Evolutionary conservation across 768 basidiomycete species (phyloP).

Genomic region (Collybia sp.): DNA sequence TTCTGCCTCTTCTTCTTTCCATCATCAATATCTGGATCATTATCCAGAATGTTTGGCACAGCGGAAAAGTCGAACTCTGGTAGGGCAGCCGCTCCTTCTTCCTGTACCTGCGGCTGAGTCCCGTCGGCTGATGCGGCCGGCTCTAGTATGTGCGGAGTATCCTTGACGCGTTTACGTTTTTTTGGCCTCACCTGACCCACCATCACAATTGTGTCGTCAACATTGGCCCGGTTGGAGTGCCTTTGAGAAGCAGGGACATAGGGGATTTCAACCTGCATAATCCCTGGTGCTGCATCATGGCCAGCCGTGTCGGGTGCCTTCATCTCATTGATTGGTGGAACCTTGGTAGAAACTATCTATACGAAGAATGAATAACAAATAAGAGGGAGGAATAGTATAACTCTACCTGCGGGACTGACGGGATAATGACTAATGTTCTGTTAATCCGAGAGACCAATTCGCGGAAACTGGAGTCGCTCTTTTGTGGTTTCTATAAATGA

Average conservation of each 20-base stretch:
- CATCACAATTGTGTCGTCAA: conserved; percentile 59
- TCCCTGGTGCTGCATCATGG: conserved; percentile 20
- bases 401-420: conserved; percentile 42
- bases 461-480: conserved; percentile 31
- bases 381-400: background rate
- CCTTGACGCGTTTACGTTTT: conserved; percentile 57
- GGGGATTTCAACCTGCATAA: conserved; percentile 64
- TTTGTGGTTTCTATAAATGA: no score
- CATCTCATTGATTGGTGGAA: conserved; percentile 5
- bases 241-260: conserved; percentile 64
- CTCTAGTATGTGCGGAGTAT: conserved; percentile 8
- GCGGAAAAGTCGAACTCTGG: conserved; percentile 60
- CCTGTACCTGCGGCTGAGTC: conserved; percentile 17
- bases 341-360: background rate
- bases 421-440: conserved; percentile 55
- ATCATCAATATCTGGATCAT: conserved; percentile 37
- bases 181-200: conserved; percentile 63
- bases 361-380: background rate
- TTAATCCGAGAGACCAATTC: conserved; percentile 66
- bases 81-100: conserved; percentile 15
- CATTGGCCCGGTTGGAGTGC: conserved; percentile 26
- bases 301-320: conserved; percentile 8
- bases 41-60: conserved; percentile 71
- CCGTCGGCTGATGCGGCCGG: conserved; percentile 10
- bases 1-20: conserved; percentile 49